Percentiles rank a stretch among this genome's conserved stretches.
phyloP scores from a whole-genome alignment of 139 green algal genomes.

The Zygnema cylindricum region DNA sequence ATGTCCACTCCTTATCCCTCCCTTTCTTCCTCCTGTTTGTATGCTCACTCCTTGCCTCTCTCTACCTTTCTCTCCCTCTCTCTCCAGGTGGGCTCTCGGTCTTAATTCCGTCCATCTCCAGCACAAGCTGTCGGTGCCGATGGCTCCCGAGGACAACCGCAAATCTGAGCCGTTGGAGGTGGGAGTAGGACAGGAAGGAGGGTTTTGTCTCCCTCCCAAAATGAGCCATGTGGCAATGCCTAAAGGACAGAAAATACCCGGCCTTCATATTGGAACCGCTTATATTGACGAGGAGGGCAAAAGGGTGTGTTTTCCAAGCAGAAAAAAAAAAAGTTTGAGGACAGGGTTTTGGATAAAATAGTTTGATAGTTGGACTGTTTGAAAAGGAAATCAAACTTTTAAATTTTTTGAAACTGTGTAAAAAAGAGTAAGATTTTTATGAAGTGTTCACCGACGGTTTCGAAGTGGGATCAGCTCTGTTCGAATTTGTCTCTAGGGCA shows the following conservation, averaged over 20 bases:
- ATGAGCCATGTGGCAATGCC: constrained; percentile 8
- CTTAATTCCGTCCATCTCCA: constrained; percentile 8
- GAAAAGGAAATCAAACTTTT: not conserved
- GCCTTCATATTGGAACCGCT: constrained; percentile 9
- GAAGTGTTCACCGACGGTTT: too few species aligned
- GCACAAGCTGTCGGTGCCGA: not conserved
- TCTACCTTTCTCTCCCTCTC: not conserved
- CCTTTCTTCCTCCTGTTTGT: not conserved
- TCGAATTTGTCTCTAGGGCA: too few species aligned
- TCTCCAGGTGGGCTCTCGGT: constrained; percentile 43
- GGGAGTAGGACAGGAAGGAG: not conserved
- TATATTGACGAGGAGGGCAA: constrained; percentile 13
- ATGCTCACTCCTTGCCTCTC: not conserved
- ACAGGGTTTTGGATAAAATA: not conserved
- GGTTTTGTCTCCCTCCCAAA: constrained; percentile 23
- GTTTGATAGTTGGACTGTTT: not conserved
- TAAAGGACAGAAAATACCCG: not conserved
- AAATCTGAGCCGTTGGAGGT: constrained; percentile 22
- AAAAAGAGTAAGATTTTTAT: too few species aligned
- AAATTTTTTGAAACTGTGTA: too few species aligned
- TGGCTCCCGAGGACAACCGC: constrained; percentile 17
- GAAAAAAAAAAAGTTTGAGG: not conserved
- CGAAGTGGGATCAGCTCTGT: too few species aligned
- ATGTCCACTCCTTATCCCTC: not conserved
- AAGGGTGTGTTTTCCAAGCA: constrained; percentile 1